A percentile compares a stretch with the other conserved stretches of the same genome.
phyloP scores from a whole-genome alignment of 257 asterid genomes.

The Primulina eburnea region DNA sequence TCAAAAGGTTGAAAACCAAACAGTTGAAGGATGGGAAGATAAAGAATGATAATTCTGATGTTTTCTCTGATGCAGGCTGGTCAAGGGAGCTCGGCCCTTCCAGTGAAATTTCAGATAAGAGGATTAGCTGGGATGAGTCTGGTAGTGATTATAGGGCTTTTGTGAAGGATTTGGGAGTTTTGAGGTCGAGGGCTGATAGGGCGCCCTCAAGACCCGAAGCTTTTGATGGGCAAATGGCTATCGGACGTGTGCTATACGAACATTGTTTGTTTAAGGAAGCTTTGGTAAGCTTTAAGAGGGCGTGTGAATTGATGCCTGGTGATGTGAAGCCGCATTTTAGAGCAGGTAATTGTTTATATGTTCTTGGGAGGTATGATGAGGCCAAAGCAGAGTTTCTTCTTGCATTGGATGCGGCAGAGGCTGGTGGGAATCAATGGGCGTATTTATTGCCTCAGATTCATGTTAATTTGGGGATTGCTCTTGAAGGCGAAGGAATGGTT shows the following conservation, averaged over 20 bases:
- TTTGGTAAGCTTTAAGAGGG: conserved; percentile 88
- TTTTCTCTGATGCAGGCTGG: conserved; percentile 94
- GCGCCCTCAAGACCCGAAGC: conserved; percentile 91
- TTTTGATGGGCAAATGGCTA: conserved; percentile 96
- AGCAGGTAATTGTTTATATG: conserved; percentile 85
- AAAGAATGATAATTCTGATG: conserved; percentile 74
- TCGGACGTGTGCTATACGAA: conserved; percentile 79
- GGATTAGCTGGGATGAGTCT: conserved; percentile 75
- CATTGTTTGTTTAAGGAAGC: conserved; percentile 82
- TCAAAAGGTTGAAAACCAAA: conserved; percentile 59
- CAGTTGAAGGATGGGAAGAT: conserved; percentile 77
- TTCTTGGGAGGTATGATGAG: conserved; percentile 66
- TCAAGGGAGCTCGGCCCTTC: conserved; percentile 87
- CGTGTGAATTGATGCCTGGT: conserved; percentile 83
- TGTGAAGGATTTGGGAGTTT: conserved; percentile 78
- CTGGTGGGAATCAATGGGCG: conserved; percentile 97
- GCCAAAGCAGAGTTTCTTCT: conserved; percentile 81
- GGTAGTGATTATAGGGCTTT: conserved; percentile 70
- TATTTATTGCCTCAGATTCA: conserved; percentile 97
- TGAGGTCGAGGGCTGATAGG: conserved; percentile 91
- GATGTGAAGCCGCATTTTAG: conserved; percentile 96
- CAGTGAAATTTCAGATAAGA: conserved; percentile 59
- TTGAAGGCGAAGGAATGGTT: conserved; percentile 97
- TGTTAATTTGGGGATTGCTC: conserved; percentile 90
- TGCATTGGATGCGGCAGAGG: conserved; percentile 93